A percentile compares a stretch with the other conserved stretches of the same genome.
Evolutionary conservation across 129 eudicot species (phyloP).

Genomic region (Dittrichia graveolens): DNA sequence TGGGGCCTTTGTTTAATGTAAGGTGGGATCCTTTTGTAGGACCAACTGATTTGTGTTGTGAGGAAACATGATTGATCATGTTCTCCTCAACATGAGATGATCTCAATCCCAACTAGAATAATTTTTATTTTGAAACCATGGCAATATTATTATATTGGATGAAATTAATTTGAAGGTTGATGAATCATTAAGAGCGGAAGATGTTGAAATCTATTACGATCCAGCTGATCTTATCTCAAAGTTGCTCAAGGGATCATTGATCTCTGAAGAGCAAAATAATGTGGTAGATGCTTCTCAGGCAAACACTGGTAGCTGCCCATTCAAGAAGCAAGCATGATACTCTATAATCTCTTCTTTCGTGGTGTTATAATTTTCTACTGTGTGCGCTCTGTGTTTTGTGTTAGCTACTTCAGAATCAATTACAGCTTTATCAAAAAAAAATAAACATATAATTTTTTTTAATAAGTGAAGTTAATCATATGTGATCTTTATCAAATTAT

Average conservation of each 20-base stretch:
- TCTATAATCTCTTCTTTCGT: background rate
- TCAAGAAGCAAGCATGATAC: conserved; percentile 27
- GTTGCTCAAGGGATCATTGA: conserved; percentile 56
- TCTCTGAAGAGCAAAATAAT: conserved; percentile 2
- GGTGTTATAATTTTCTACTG: conserved; percentile 12
- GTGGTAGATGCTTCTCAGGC: background rate
- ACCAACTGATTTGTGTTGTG: no score
- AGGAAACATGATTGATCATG: no score
- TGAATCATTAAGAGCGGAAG: conserved; percentile 72
- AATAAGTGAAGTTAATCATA: no score
- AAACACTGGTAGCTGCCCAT: conserved; percentile 35
- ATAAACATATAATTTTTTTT: no score
- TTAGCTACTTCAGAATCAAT: background rate
- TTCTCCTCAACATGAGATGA: no score
- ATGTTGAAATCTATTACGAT: conserved; percentile 82
- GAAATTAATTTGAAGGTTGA: conserved; percentile 55
- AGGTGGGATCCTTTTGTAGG: no score
- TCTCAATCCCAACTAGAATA: background rate
- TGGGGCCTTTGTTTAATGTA: no score
- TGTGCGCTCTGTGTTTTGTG: background rate
- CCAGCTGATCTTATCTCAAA: conserved; percentile 77
- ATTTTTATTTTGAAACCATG: background rate
- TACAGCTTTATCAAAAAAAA: no score
- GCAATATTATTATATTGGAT: background rate
- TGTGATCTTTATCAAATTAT: no score